Evolutionary conservation across 2,329 filamentous ascomycete genomes (phyloP).

Genomic region (Colletotrichum coccodes): DNA sequence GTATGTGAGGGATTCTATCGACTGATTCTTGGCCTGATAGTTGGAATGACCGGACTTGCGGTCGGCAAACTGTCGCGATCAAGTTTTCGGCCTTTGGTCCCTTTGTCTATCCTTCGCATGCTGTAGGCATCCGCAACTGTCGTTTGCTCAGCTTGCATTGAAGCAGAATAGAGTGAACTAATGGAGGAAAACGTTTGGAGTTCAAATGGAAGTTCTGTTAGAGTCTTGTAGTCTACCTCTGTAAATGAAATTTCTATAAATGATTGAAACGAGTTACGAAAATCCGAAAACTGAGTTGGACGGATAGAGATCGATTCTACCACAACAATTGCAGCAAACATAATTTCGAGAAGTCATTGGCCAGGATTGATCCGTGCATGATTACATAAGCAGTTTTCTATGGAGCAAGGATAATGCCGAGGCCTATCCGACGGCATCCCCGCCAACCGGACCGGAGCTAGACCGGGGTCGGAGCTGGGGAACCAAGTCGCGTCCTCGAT

Average conservation of each 20-base stretch:
- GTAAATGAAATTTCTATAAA: neutral
- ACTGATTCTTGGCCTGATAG: too few species aligned
- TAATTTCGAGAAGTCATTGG: neutral
- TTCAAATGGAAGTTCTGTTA: too few species aligned
- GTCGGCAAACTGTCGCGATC: too few species aligned
- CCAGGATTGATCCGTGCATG: neutral
- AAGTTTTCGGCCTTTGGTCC: too few species aligned
- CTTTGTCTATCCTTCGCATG: too few species aligned
- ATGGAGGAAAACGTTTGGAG: too few species aligned
- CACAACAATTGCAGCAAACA: neutral
- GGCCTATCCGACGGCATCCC: slow-evolving; percentile 24
- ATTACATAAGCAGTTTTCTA: slow-evolving; percentile 4
- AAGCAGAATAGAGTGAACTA: too few species aligned
- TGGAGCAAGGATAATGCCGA: slow-evolving; percentile 21
- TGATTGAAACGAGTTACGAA: neutral
- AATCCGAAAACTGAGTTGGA: too few species aligned
- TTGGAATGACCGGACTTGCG: too few species aligned
- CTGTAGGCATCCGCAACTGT: too few species aligned
- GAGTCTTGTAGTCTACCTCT: too few species aligned
- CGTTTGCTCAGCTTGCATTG: too few species aligned
- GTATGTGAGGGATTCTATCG: neutral
- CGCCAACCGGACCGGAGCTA: slow-evolving; percentile 29
- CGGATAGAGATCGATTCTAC: neutral
- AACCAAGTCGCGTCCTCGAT: slow-evolving; percentile 3
- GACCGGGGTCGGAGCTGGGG: slow-evolving; percentile 29